phyloP scores from a whole-genome alignment of 345 rosid species.

The Eucalyptus marginata region DNA sequence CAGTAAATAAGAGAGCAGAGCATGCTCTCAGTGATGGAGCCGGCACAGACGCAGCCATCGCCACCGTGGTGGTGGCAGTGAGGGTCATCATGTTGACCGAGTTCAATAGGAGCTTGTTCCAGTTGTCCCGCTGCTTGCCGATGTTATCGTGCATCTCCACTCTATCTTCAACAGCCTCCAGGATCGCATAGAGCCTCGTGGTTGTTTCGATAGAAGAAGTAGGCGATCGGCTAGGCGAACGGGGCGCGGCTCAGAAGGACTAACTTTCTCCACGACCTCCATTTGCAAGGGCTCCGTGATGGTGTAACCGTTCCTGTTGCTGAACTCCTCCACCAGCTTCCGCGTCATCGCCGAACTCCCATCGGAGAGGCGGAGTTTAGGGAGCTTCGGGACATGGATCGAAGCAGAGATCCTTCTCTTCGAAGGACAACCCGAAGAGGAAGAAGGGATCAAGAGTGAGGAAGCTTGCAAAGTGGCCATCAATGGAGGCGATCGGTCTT shows the following conservation, averaged over 20 bases:
- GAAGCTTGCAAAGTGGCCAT: neutral
- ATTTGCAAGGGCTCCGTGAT: neutral
- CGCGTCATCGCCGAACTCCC: neutral
- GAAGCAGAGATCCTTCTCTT: neutral
- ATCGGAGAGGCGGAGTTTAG: neutral
- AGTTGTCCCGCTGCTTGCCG: slow-evolving; percentile 50
- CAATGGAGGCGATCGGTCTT: neutral
- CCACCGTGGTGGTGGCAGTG: slow-evolving; percentile 24
- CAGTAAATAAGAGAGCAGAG: slow-evolving; percentile 12
- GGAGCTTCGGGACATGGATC: neutral
- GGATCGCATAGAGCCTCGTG: slow-evolving; percentile 20
- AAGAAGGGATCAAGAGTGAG: neutral
- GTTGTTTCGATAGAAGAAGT: neutral
- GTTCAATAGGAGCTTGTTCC: slow-evolving; percentile 52
- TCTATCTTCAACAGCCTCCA: slow-evolving; percentile 49
- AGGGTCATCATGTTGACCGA: slow-evolving; percentile 63
- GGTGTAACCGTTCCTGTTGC: neutral
- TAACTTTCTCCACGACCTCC: neutral
- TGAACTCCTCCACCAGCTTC: neutral
- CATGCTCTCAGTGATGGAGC: neutral
- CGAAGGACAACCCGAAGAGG: neutral
- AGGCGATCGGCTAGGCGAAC: neutral
- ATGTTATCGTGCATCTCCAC: slow-evolving; percentile 65
- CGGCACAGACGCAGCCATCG: neutral
- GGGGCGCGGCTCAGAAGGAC: neutral